Evolutionary conservation across 2,329 filamentous ascomycete species (phyloP), one percentile per base, ranked within the genome.

Genomic region (Colletotrichum orchidophilum): DNA sequence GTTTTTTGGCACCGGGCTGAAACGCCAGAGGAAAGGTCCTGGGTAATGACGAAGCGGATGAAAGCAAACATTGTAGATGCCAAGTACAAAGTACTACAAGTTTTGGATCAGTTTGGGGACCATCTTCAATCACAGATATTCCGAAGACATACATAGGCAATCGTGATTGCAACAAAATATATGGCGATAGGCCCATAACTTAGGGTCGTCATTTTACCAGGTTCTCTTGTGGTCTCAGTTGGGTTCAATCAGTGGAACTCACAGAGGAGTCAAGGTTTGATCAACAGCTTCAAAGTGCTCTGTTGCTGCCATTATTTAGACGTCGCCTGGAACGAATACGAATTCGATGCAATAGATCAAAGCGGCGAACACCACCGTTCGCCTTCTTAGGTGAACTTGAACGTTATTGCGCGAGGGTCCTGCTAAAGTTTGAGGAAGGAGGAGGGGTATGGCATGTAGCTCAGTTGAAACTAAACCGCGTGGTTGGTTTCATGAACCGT

Each of bases 41-140:
- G 81, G 80, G 61, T 76, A 79, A 13, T 61, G 63, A 12, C 74
- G 71, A 2, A 82, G 77, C 1, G 80, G 80, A 66, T 82, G 80
- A 31, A 81, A 73, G 71, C 75, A 77, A 69, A 82, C 70, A 68
- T 80, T 80, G 74, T 80, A 80, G 24, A 79, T 59, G 52, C 64
- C 52, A 27, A 68, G 12, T 3, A 71, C n/a, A 15, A 63, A 59
- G 52, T 71, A 68, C 64, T 68, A 58, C 33, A 2, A 35, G 3
- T 3, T 7, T n/a, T 3, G 3, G 5, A 26, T 72, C 15, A 66
- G 58, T 31, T 18, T 53, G 24, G 24, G 27, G 8, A 13, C 29
- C 15, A 5, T 5, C 9, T 27, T 7, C 5, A 31, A 9, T 15
- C 21, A 18, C 6, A 3, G 11, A 7, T 29, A 2, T 8, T 5